Percentiles rank a stretch among this genome's conserved stretches.
phyloP scores from a whole-genome alignment of 2,329 filamentous ascomycete species.

The Phialophora expanda region DNA sequence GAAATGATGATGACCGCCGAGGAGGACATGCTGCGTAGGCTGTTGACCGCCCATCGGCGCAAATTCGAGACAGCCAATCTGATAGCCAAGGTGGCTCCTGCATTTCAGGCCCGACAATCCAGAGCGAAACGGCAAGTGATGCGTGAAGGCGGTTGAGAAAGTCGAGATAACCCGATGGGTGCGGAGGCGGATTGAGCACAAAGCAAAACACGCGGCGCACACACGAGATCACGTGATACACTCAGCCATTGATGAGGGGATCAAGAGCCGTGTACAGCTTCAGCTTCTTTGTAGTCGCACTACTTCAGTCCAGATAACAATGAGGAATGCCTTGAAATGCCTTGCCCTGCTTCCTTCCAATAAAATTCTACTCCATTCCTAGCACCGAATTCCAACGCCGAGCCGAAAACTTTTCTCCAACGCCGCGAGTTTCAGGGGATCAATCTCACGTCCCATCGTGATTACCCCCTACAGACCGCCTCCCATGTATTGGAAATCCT shows the following conservation, averaged over 20 bases:
- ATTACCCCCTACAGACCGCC: background rate
- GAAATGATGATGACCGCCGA: slow-evolving; percentile 48
- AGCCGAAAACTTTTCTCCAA: background rate
- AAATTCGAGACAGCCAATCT: slow-evolving; percentile 28
- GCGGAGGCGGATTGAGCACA: background rate
- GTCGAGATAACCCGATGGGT: background rate
- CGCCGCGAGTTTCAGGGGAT: background rate
- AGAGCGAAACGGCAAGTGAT: background rate
- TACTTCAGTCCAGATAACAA: background rate
- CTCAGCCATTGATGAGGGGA: background rate
- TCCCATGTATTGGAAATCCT: slow-evolving; percentile 22
- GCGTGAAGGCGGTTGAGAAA: background rate
- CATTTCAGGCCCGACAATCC: background rate
- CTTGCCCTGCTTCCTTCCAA: background rate
- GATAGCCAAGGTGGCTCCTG: background rate
- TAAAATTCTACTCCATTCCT: background rate
- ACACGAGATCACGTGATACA: slow-evolving; percentile 2
- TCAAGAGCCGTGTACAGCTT: background rate
- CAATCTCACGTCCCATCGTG: background rate
- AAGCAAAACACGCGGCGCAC: background rate
- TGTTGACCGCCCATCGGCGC: slow-evolving; percentile 32
- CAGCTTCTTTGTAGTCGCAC: background rate
- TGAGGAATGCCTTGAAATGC: background rate
- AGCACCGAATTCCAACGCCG: background rate
- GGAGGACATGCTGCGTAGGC: slow-evolving; percentile 40